Percentiles rank a stretch among this genome's conserved stretches.
Evolutionary conservation across 148 eudicot genomes (phyloP).

Genomic region (Simmondsia chinensis): DNA sequence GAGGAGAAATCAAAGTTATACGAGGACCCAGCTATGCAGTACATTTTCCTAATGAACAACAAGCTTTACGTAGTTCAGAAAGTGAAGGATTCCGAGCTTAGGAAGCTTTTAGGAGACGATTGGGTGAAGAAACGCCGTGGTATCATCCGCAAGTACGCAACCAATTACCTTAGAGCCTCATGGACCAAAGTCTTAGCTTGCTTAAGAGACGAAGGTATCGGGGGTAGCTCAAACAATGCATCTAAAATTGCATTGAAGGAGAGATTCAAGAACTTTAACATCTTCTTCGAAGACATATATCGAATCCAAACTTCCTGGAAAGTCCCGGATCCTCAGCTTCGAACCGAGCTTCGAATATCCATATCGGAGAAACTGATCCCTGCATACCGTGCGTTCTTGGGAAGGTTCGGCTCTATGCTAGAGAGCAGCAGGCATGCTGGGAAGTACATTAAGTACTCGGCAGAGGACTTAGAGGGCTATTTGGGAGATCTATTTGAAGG

Average conservation of each 20-base stretch:
- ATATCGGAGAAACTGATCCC: slow-evolving; percentile 82
- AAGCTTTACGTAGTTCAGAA: slow-evolving; percentile 76
- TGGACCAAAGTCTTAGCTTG: slow-evolving; percentile 69
- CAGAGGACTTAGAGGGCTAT: slow-evolving; percentile 83
- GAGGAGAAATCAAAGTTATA: slow-evolving; percentile 78
- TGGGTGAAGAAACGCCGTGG: slow-evolving; percentile 82
- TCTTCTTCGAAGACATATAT: slow-evolving; percentile 80
- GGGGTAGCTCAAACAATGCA: slow-evolving; percentile 62
- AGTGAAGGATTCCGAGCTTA: slow-evolving; percentile 79
- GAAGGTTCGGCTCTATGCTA: slow-evolving; percentile 69
- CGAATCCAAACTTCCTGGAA: slow-evolving; percentile 84
- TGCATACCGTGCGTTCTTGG: slow-evolving; percentile 80
- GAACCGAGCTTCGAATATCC: slow-evolving; percentile 83
- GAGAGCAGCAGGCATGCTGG: slow-evolving; percentile 78
- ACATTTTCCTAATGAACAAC: slow-evolving; percentile 83
- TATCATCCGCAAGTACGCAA: slow-evolving; percentile 56
- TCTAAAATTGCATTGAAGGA: slow-evolving; percentile 68
- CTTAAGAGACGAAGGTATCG: slow-evolving; percentile 88
- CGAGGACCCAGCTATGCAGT: slow-evolving; percentile 64
- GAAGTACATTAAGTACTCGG: slow-evolving; percentile 83
- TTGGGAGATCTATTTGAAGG: slow-evolving; percentile 84
- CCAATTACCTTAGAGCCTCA: slow-evolving; percentile 71
- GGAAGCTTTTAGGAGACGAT: slow-evolving; percentile 73
- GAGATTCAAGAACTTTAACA: slow-evolving; percentile 82
- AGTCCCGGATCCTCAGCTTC: slow-evolving; percentile 85